Percentiles rank a stretch among this genome's conserved stretches.
Conservation (phyloP, 176 grass and related monocot species). For the Oryza glaberrima region DNA sequence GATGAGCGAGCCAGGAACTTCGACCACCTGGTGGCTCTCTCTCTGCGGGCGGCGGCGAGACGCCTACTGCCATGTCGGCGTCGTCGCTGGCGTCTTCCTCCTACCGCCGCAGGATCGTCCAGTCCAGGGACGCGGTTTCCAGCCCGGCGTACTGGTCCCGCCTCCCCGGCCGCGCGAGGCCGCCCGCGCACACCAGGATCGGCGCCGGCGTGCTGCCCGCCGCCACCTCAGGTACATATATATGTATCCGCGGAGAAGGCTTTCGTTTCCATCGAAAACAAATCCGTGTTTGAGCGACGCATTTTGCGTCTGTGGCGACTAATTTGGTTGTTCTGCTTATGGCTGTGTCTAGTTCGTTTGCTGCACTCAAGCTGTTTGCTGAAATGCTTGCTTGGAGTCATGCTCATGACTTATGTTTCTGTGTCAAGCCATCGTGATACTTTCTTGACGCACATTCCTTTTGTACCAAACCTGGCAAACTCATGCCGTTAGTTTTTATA, state of each 20-base stretch:
- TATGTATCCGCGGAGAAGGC: not conserved
- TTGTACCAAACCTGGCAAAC: not conserved
- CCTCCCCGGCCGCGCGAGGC: conserved; percentile 41
- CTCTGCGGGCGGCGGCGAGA: not conserved
- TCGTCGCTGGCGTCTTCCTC: conserved; percentile 38
- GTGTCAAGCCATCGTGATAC: not conserved
- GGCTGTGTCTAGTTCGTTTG: not conserved
- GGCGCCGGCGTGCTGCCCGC: conserved; percentile 13
- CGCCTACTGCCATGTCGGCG: conserved; percentile 6
- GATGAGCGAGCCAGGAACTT: not conserved
- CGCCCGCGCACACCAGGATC: conserved; percentile 26
- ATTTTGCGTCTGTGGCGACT: not conserved
- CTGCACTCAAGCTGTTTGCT: not conserved
- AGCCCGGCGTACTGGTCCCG: conserved; percentile 11
- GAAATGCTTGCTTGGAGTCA: conserved; percentile 11
- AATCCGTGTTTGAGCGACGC: too few relatives aligned
- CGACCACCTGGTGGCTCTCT: not conserved
- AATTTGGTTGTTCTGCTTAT: not conserved
- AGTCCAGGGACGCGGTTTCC: conserved; percentile 19
- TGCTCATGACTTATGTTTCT: not conserved
- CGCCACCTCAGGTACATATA: conserved; percentile 38
- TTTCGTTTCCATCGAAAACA: not conserved
- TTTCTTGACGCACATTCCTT: not conserved
- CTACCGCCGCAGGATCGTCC: conserved; percentile 46
- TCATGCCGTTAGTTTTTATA: not conserved